Evolutionary conservation across 148 eudicot genomes (phyloP), one percentile per base, ranked within the genome.

Genomic region (Cornus suecica): DNA sequence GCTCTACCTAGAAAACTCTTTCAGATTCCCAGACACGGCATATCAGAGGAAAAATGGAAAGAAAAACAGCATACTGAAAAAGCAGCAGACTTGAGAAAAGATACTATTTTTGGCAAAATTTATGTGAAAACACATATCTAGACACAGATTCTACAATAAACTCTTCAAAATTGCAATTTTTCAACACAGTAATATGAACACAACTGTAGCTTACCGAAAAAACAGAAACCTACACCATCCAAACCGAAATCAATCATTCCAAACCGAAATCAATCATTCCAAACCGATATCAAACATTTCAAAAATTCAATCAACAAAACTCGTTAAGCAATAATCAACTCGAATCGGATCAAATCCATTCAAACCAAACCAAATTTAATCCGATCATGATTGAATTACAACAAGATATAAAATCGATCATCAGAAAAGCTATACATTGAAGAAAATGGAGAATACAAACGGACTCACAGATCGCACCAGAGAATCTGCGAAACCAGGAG

Each of bases 391-490:
- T 73, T 15, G 16, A 30, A n/a, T 13, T 1, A 69, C 14, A 66
- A 80, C 34, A 41, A 14, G 13, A 8, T 42, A 62, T n/a, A 31
- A 22, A 80, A 54, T 63, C 51, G 71, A 75, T 80, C 77, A 71
- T 71, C 75, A 71, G 28, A 63, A 0, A 42, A 14, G 28, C 5
- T 13, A 65, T 16, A 75, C 26, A 28, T 48, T 60, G 32, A 65
- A 74, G 2, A 74, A 70, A 29, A 29, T 31, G 48, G 6, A 54
- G 26, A 65, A 52, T 18, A 24, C 0, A 10, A 68, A 8, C 48
- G 26, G 25, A 27, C 75, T 73, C 37, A 81, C 82, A 67, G 82
- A 83, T 56, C 89, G 75, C 26, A 85, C 87, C 83, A 79, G 81
- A 23, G 71, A 74, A 61, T 81, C 79, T 65, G 85, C 80, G 22